Evolutionary conservation across 768 basidiomycete species (phyloP).

Genomic region (Mycena olivaceomarginata): DNA sequence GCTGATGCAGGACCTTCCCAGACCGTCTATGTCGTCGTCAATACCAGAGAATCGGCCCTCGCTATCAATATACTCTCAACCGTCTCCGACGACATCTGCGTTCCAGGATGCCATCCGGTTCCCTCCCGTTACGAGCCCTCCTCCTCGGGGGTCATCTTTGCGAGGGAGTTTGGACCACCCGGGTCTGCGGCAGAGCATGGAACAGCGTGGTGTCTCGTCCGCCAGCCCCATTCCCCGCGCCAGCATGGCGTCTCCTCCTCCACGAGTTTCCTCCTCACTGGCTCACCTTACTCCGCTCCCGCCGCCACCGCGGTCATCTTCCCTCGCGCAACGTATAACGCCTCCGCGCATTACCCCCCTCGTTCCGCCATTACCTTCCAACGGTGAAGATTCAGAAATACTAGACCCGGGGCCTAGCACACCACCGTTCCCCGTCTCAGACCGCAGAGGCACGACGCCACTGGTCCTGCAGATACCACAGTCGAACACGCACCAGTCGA

Average conservation of each 20-base stretch:
- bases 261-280: constrained; percentile 77
- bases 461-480: constrained; percentile 69
- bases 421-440: constrained; percentile 62
- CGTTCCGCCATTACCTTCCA: constrained; percentile 1
- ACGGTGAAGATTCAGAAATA: constrained; percentile 47
- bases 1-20: constrained; percentile 52
- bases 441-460: constrained; percentile 54
- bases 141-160: constrained; percentile 39
- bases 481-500: constrained; percentile 61
- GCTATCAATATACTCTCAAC: constrained; percentile 80
- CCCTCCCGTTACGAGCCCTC: constrained; percentile 48
- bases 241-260: constrained; percentile 74
- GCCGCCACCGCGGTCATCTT: constrained; percentile 70
- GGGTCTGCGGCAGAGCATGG: constrained; percentile 36
- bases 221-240: constrained; percentile 56
- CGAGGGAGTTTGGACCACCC: constrained; percentile 36
- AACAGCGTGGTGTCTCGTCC: constrained; percentile 41
- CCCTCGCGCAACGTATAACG: constrained; percentile 45
- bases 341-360: constrained; percentile 5
- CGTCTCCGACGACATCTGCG: constrained; percentile 88
- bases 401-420: constrained; percentile 65
- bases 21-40: constrained; percentile 72
- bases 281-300: constrained; percentile 70
- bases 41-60: constrained; percentile 69
- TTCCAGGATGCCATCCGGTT: constrained; percentile 77